Evolutionary conservation across 441 rosid species (phyloP), one percentile per base, ranked within the genome.

Genomic region (Theobroma grandiflorum): DNA sequence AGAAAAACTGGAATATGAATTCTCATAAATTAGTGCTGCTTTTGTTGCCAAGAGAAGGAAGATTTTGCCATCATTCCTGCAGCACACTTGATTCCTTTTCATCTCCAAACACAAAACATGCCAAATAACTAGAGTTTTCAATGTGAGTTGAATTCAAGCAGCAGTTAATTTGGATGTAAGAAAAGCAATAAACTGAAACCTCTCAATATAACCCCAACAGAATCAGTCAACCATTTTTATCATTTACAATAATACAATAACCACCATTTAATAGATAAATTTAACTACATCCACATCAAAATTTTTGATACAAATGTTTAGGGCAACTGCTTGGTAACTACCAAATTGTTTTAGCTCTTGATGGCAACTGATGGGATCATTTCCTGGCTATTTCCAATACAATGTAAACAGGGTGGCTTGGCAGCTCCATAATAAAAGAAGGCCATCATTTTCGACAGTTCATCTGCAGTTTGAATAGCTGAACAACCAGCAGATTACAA

Each of bases 381-480:
- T 86, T 96, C 98, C 64, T 89, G 88, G 50, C 78, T 77, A 65
- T 80, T 86, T 38, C 5, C 76, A 1, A 76, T 63, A 72, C 59
- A 69, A 77, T 78, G 79, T 79, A 96, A 81, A 82, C 89, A 93
- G 64, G 90, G 88, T 52, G 98, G 98, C 86, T 91, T 93, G 62
- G 94, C 91, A 76, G 97, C 98, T 85, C 98, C 98, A 65, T 93
- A 94, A 79, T 94, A 93, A 86, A 89, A 96, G 87, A 90, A 96
- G 0, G 99, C 98, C 98, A 93, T 96, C 26, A 96, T 93, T 80
- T 93, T 96, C 52, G 98, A 92, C 18, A 92, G 84, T 77, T 93
- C 99, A 58, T 94, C 94, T 50, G 99, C 91, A 81, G 87, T 85
- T 86, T 90, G 89, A 65, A 81, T 78, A 5, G 81, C 99, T 93